Base-by-base conservation (phyloP, 1,139 yeast genomes). In the Hansenula lynferdii region DNA sequence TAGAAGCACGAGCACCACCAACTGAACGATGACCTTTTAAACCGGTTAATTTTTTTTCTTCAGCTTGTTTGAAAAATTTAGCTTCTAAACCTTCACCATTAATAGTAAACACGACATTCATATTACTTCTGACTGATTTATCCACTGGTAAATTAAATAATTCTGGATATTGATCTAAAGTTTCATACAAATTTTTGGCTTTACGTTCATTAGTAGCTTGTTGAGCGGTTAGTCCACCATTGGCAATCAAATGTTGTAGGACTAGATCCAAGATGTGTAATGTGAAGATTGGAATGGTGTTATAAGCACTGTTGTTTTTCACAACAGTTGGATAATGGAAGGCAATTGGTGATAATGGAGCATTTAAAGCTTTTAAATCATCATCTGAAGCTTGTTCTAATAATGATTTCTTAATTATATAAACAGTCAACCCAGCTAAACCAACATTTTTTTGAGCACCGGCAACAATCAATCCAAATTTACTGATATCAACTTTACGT, bases 391-490 rank as follows among this genome's bases (percentile, higher is more conserved):
- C 79, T 48, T 79, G 80, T 25, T 80, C 82, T 40, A 92, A 66
- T 38, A 92, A 71, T 5, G 80, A 59, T 61, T 90, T 90, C 64
- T 85, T 85, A 60, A 90, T 80, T 51, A 92, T 90, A 61, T 89
- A 90, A 47, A 92, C 73, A 15, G 97, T 84, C 50, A 92, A 76
- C 31, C 98, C 98, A 6, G 98, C 97, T 58, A 92, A 70, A 40
- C 98, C 98, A 56, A 92, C 87, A 60, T 92, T 92, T 66, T 92
- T 92, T 65, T 92, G 98, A 16, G 97, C 98, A 43, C 98, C 98
- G n/a, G 94, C 95, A 78, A 81, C 75, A 44, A 92, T 80, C 32
- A 89, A 68, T 38, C 97, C 97, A 56, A 78, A 90, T 61, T 85
- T 81, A 42, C 86, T 70, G 34, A 92, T 83, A 54, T 92, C 96